These are phyloP conservation scores for Candida sakaeoensis DNA, from an alignment of 805 yeast genomes.

Conservation along the genomic window DNA sequence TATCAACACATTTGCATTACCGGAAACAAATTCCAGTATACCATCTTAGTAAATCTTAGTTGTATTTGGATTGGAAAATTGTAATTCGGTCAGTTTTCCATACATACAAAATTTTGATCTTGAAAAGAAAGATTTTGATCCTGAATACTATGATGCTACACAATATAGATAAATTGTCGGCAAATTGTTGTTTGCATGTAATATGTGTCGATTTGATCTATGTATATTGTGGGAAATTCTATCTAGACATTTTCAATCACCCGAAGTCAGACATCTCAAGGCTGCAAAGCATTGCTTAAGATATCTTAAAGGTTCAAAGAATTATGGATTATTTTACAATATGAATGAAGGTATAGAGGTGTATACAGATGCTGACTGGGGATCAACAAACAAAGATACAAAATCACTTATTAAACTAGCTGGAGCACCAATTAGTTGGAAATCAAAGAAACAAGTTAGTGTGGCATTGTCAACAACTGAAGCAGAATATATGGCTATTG, in stretches of 20 bases:
- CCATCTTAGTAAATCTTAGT: no score
- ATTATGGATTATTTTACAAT: neutral
- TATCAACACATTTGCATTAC: no score
- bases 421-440: no score
- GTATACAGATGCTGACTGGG: constrained; percentile 14
- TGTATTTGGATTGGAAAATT: neutral
- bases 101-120: neutral
- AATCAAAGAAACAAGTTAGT: no score
- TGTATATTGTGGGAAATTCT: constrained; percentile 2
- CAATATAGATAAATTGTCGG: constrained; percentile 1
- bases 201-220: neutral
- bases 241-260: neutral
- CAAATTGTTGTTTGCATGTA: constrained; percentile 2
- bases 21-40: no score
- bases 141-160: neutral
- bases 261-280: constrained; percentile 1
- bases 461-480: no score
- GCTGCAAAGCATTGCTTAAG: no score
- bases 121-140: neutral
- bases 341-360: constrained; percentile 4
- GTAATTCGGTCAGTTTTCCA: neutral
- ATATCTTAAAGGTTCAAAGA: constrained; percentile 13
- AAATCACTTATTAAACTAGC: no score
- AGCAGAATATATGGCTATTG: no score
- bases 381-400: constrained; percentile 3